These are phyloP conservation scores for Exophiala mesophila DNA, from an alignment of 2,329 filamentous ascomycete species.

Conservation along the genomic window DNA sequence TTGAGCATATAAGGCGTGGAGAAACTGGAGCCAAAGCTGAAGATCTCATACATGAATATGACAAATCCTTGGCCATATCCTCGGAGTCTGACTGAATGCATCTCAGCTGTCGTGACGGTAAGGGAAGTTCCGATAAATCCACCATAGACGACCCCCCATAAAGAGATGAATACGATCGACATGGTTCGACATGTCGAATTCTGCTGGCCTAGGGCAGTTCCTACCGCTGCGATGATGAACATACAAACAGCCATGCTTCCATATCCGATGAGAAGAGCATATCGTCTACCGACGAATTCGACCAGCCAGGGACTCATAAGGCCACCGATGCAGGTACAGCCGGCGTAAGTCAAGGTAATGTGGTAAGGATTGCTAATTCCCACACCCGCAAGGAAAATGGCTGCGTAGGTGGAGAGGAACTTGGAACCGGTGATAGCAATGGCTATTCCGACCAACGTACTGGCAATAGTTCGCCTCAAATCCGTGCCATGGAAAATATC, in stretches of 20 bases:
- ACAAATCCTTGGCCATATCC: background rate
- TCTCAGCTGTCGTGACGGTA: conserved; percentile 20
- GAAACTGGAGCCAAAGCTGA: background rate
- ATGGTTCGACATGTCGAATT: conserved; percentile 21
- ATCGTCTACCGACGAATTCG: conserved; percentile 27
- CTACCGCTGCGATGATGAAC: conserved; percentile 25
- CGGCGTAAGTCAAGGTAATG: conserved; percentile 7
- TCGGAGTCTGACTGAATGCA: background rate
- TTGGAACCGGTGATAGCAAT: conserved; percentile 28
- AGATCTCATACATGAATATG: background rate
- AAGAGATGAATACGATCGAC: conserved; percentile 26
- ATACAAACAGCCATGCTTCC: conserved; percentile 26
- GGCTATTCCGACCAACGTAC: conserved; percentile 28
- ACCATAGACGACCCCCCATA: conserved; percentile 29
- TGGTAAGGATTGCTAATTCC: conserved; percentile 24
- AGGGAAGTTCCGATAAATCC: conserved; percentile 26
- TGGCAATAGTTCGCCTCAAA: conserved; percentile 25
- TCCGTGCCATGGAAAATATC: conserved; percentile 28
- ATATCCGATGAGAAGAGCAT: conserved; percentile 25
- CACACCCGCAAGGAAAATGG: conserved; percentile 20
- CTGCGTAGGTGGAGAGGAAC: conserved; percentile 13
- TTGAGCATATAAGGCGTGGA: conserved; percentile 1
- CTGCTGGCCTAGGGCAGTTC: conserved; percentile 20
- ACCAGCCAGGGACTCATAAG: conserved; percentile 8
- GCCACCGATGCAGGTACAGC: conserved; percentile 4